Evolutionary conservation across 1,284 basidiomycete species (phyloP).

Genomic region (Hypsizygus ulmarius): DNA sequence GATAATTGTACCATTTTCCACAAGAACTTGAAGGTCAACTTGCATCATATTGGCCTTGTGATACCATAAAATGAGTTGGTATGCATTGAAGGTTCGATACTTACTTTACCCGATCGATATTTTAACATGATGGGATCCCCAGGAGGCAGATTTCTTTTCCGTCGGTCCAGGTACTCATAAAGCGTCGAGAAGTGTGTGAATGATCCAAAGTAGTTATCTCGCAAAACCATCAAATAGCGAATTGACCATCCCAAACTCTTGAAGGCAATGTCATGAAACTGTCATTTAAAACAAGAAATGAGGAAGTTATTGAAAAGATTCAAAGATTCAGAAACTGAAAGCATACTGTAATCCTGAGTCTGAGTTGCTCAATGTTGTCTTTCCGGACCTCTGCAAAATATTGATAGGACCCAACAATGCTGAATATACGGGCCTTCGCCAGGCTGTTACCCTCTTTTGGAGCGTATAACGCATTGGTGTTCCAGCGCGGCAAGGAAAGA

Average conservation of each 20-base stretch:
- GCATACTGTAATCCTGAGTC: conserved; percentile 64
- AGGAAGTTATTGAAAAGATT: not conserved
- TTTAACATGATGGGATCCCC: conserved; percentile 82
- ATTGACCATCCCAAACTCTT: conserved; percentile 84
- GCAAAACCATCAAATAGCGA: conserved; percentile 81
- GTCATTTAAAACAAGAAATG: conserved; percentile 10
- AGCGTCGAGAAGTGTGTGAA: conserved; percentile 91
- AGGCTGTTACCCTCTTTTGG: conserved; percentile 55
- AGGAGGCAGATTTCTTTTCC: conserved; percentile 51
- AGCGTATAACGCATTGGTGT: conserved; percentile 76
- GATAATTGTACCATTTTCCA: conserved; percentile 56
- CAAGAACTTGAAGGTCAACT: conserved; percentile 59
- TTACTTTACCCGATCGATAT: conserved; percentile 72
- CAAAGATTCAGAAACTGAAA: not conserved
- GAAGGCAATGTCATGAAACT: conserved; percentile 58
- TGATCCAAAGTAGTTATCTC: conserved; percentile 89
- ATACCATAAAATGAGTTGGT: conserved; percentile 4
- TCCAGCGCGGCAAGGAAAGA: conserved; percentile 83
- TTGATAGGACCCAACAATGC: conserved; percentile 69
- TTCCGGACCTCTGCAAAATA: conserved; percentile 67
- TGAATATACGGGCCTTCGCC: conserved; percentile 57
- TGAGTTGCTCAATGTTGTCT: conserved; percentile 78
- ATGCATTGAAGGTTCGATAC: conserved; percentile 23
- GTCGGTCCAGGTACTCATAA: conserved; percentile 77
- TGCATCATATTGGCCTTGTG: conserved; percentile 80